Percentiles rank a stretch among this genome's conserved stretches.
These are phyloP conservation scores for Lepiota brunneoincarnata DNA, from an alignment of 768 basidiomycete genomes.

Conservation along the genomic window DNA sequence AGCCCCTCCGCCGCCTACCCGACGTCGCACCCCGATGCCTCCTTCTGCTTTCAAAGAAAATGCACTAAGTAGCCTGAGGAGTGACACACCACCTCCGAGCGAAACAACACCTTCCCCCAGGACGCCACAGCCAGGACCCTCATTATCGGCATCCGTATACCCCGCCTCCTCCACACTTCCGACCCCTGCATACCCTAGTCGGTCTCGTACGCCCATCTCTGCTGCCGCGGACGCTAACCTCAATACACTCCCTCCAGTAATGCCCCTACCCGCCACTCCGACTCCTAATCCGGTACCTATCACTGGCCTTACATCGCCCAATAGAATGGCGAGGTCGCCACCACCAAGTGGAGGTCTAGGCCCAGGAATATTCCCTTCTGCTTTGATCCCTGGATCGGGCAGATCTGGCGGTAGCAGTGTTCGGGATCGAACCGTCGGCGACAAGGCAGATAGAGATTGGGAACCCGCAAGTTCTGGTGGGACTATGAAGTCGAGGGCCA, in stretches of 20 bases:
- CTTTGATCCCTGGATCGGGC: not conserved
- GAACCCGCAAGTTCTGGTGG: slow-evolving; percentile 29
- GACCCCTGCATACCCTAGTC: slow-evolving; percentile 14
- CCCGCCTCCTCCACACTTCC: slow-evolving; percentile 15
- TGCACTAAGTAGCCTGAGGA: not conserved
- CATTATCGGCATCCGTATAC: slow-evolving; percentile 5
- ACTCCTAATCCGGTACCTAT: slow-evolving; percentile 18
- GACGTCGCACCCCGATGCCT: slow-evolving; percentile 26
- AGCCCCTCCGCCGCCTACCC: slow-evolving; percentile 25
- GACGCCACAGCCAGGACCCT: slow-evolving; percentile 12
- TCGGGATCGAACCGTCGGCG: slow-evolving; percentile 16
- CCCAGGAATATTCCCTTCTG: not conserved
- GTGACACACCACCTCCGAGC: slow-evolving; percentile 11
- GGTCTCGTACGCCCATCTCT: slow-evolving; percentile 28
- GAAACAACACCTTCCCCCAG: slow-evolving; percentile 9
- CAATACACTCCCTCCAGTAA: slow-evolving; percentile 19
- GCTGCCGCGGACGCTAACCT: slow-evolving; percentile 15
- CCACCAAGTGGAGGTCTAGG: not conserved
- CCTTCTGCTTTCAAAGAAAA: slow-evolving; percentile 12
- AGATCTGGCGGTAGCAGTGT: not conserved
- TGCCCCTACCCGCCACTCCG: slow-evolving; percentile 24
- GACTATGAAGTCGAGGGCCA: slow-evolving; percentile 43
- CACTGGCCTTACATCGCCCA: slow-evolving; percentile 16
- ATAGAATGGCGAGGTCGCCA: slow-evolving; percentile 21
- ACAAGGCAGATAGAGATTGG: slow-evolving; percentile 15